Evolutionary conservation across 306 rosid species (phyloP).

Genomic region (Vachellia collinsii): DNA sequence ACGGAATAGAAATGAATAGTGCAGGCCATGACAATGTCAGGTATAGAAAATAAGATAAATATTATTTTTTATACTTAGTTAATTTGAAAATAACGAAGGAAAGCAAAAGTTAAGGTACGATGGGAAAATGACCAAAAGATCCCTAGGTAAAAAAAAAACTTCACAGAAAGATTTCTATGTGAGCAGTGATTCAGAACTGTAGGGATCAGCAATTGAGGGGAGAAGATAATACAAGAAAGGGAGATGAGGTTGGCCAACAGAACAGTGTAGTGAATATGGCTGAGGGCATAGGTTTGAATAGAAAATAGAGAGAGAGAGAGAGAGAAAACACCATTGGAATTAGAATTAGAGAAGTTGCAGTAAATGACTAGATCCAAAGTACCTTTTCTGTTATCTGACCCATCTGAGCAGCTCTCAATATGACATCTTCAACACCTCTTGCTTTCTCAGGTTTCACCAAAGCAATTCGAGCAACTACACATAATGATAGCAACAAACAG

Average conservation of each 20-base stretch:
- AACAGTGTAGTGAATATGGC: not conserved
- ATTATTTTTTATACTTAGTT: not conserved
- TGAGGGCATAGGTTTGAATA: not conserved
- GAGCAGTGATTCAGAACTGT: not conserved
- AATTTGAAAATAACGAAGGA: not conserved
- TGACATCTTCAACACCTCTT: constrained; percentile 95
- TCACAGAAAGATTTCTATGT: not conserved
- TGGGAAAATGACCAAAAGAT: not conserved
- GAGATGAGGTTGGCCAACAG: not conserved
- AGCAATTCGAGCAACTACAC: constrained; percentile 82
- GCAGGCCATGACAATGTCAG: not conserved
- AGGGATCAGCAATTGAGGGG: not conserved
- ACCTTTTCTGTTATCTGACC: constrained; percentile 95
- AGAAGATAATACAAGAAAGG: not conserved
- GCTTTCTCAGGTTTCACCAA: constrained; percentile 99
- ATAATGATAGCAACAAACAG: constrained; percentile 22
- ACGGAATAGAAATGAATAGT: not conserved
- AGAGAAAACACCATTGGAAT: constrained; percentile 9
- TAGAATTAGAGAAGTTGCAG: constrained; percentile 12
- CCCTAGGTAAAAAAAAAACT: not conserved
- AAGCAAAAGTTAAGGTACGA: not conserved
- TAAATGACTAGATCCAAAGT: constrained; percentile 28
- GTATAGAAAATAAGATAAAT: not conserved
- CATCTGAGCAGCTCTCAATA: constrained; percentile 81
- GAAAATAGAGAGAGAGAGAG: not conserved